Base-by-base conservation (phyloP, 257 asterid species). In the Avicennia marina region DNA sequence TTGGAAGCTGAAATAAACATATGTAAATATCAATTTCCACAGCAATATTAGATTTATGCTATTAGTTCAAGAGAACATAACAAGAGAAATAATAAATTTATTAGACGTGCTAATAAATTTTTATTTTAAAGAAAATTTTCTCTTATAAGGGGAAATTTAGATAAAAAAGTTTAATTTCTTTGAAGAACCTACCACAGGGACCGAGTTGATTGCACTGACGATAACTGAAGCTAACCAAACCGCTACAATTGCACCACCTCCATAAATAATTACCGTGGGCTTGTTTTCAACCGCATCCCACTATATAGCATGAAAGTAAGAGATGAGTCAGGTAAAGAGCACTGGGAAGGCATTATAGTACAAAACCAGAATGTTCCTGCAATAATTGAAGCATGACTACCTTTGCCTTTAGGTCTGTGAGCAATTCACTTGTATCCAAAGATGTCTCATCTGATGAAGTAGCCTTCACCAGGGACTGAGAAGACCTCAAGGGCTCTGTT, bases 271-370 rank as follows among this genome's bases (percentile, higher is more conserved):
- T 20, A 90, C 98, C 0, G 96, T 90, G 2, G 98, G 60, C 79
- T 90, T 90, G 86, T 87, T 82, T 62, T 90, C 98, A 75, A 90
- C 76, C 34, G 84, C 96, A 61, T 90, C 96, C 98, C 98, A 90
- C 98, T 90, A 40, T 52, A 43, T 34, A 63, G 54, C 25, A 55
- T 12, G 41, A 8, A 6, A 38, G 32, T 31, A 51, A 27, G 8
- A 40, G 13, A 47, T 11, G 16, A 48, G 27, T 57, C 40, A 20
- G 13, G 48, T 1, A 19, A 3, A 34, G 1, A 10, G 38, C n/a
- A 41, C 13, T 7, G 52, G 15, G 18, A 11, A 36, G 52, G 40
- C 29, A 16, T 9, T n/a, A 11, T n/a, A 15, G 33, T 44, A 27
- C 11, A 44, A 18, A 16, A n/a, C 12, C 4, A 7, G 17, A 2